Base-by-base conservation (phyloP, 805 yeast genomes). In the Zygotorulaspora danielsina region DNA sequence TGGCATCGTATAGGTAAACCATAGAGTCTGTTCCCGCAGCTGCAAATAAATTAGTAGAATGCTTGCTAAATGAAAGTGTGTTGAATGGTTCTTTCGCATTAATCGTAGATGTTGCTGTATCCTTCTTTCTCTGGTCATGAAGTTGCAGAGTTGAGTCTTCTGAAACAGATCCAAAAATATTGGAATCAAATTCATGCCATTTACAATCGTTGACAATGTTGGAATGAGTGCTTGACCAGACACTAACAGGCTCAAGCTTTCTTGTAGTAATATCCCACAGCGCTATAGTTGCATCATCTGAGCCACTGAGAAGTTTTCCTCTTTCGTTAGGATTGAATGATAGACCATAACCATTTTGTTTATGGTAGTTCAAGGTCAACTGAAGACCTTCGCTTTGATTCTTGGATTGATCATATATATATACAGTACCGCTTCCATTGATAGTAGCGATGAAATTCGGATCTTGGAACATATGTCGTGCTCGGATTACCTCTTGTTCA, bases 131-230 rank as follows among this genome's bases (percentile, higher is more conserved):
- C 36, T 67, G 56, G 57, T 84, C 94, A 46, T 68, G 76, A 12
- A 81, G 53, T 21, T 68, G 63, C 37, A 81, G 65, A 13, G 67
- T 63, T 36, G 70, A 71, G 55, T 84, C 94, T 46, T 84, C 95
- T 7, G 87, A 78, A 0, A 81, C 90, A 2, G 87, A 72, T 0
- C 84, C 93, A 58, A 82, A 76, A 2, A 76, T 29, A 42, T 71
- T 64, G 17, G 64, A 65, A 30, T 73, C 67, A 38, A 71, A 68
- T 18, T 65, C 57, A 50, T 81, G 84, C 86, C 89, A 84, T 61
- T 79, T 76, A 15, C 78, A 81, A 52, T 84, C 93, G 51, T 84
- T 84, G 10, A 84, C 86, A 24, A 81, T 79, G 47, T 76, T 80
- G 0, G 57, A 49, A 47, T 81, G 86, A 6, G 43, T 22, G 15